Percentiles rank a stretch among this genome's conserved stretches.
Evolutionary conservation across 2,329 filamentous ascomycete genomes (phyloP).

Genomic region (Colletotrichum sublineola): DNA sequence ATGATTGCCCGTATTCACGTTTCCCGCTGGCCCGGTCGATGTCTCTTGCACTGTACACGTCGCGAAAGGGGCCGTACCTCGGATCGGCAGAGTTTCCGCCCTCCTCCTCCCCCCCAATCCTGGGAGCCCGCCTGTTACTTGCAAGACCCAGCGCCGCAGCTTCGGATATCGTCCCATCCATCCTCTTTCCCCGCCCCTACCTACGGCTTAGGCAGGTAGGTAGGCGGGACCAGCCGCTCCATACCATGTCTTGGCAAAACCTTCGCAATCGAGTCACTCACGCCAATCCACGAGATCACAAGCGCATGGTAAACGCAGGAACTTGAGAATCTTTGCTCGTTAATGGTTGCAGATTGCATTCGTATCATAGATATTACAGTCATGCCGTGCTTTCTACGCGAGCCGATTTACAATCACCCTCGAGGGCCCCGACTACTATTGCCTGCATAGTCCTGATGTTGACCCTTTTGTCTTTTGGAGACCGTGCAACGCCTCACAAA

Average conservation of each 20-base stretch:
- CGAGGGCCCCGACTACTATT: slow-evolving; percentile 21
- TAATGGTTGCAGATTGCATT: not conserved
- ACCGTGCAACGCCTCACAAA: slow-evolving; percentile 10
- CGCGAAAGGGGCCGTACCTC: too few relatives aligned
- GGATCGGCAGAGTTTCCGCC: too few relatives aligned
- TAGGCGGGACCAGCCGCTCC: not conserved
- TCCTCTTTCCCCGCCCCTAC: too few relatives aligned
- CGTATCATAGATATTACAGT: not conserved
- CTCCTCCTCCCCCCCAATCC: too few relatives aligned
- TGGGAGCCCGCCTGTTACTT: not conserved
- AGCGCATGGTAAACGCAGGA: not conserved
- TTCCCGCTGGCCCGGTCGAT: not conserved
- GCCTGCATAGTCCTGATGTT: slow-evolving; percentile 37
- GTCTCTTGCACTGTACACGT: too few relatives aligned
- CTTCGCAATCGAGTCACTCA: not conserved
- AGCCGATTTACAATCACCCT: not conserved
- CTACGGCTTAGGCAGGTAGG: not conserved
- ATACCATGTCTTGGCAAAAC: not conserved
- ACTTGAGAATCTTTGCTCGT: not conserved
- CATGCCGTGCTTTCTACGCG: not conserved
- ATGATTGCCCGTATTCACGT: not conserved
- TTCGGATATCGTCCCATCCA: not conserved
- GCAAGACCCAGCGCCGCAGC: not conserved
- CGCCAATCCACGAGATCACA: not conserved
- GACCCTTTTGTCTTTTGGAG: not conserved